A percentile compares a stretch with the other conserved stretches of the same genome.
Evolutionary conservation across 495 filamentous ascomycete genomes (phyloP).

Genomic region (Aspergillus sclerotiicarbonarius): DNA sequence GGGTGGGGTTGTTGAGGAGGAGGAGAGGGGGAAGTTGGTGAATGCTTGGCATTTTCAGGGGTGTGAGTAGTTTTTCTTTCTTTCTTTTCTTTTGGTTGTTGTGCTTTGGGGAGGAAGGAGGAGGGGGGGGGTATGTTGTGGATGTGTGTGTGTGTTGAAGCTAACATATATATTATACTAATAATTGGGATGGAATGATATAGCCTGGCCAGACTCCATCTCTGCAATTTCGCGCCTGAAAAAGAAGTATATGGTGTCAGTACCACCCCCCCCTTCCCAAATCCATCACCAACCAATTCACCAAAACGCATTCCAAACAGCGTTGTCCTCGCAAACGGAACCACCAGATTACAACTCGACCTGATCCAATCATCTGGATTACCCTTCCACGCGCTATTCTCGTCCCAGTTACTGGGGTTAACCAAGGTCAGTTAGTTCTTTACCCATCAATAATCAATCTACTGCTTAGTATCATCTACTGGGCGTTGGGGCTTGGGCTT

Average conservation of each 20-base stretch:
- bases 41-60: neutral
- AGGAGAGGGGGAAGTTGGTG: neutral
- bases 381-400: conserved; percentile 51
- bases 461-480: neutral
- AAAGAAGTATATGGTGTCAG: conserved; percentile 23
- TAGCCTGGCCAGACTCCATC: conserved; percentile 47
- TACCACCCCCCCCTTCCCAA: neutral
- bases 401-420: conserved; percentile 48
- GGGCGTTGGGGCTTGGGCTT: neutral
- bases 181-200: neutral
- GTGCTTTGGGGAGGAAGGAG: neutral
- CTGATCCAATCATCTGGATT: conserved; percentile 46
- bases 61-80: neutral
- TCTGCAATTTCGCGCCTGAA: conserved; percentile 29
- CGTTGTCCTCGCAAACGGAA: conserved; percentile 54
- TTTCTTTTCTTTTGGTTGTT: neutral
- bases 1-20: conserved; percentile 21
- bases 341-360: conserved; percentile 54
- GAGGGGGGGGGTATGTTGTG: too few species aligned
- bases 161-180: neutral
- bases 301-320: neutral
- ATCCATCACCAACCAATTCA: neutral
- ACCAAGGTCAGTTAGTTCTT: conserved; percentile 30
- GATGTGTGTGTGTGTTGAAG: neutral
- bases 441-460: too few species aligned